phyloP scores from a whole-genome alignment of 1,139 yeast genomes.

The Ogataea hybrid region DNA sequence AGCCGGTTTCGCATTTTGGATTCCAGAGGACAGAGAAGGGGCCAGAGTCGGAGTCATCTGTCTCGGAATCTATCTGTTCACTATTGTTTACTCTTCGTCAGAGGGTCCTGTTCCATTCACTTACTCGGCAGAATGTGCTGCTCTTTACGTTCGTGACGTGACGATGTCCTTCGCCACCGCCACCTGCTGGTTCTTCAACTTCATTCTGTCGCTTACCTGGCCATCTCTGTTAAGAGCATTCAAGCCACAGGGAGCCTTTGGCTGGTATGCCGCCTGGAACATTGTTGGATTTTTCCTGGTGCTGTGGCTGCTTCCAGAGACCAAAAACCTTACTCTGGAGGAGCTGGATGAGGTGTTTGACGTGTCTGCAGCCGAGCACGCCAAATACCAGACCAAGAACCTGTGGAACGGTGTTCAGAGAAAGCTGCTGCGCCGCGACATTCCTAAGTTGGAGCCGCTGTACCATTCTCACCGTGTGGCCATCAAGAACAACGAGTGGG shows the following conservation, averaged over 20 bases:
- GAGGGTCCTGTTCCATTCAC: constrained; percentile 95
- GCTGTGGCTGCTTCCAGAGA: constrained; percentile 66
- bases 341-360: constrained; percentile 70
- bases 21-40: constrained; percentile 39
- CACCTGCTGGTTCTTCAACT: constrained; percentile 84
- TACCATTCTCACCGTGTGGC: constrained; percentile 58
- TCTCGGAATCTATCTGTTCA: constrained; percentile 70
- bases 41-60: constrained; percentile 67
- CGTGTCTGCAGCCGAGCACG: constrained; percentile 54
- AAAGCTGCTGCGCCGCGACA: constrained; percentile 39
- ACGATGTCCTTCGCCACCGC: constrained; percentile 88
- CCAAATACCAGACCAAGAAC: constrained; percentile 50
- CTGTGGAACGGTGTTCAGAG: constrained; percentile 43
- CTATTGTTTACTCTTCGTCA: constrained; percentile 77
- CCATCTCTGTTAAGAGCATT: constrained; percentile 67
- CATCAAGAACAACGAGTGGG: constrained; percentile 58
- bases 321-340: constrained; percentile 66
- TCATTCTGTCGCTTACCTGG: constrained; percentile 80
- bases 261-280: constrained; percentile 89
- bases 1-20: constrained; percentile 78
- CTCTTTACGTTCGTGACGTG: constrained; percentile 77
- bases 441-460: constrained; percentile 51
- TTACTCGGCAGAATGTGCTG: constrained; percentile 85
- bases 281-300: constrained; percentile 69
- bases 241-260: constrained; percentile 81